Percentiles rank a stretch among this genome's conserved stretches.
phyloP scores from a whole-genome alignment of 176 grass and related monocot species.

The Coix lacrymajobi region DNA sequence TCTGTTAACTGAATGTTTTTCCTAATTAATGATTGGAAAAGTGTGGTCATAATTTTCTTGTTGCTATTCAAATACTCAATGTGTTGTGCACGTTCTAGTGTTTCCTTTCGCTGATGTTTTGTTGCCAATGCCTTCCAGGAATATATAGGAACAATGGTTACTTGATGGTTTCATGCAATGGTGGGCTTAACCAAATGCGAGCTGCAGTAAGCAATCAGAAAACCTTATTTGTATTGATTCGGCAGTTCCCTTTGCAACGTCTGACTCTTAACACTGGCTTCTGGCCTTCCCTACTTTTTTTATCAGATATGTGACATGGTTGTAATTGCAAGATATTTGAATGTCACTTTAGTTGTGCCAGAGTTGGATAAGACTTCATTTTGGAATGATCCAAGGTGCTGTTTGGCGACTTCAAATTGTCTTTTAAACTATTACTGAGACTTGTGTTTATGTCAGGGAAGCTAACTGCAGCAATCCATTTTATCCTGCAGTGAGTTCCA shows the following conservation, averaged over 20 bases:
- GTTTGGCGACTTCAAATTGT: background rate
- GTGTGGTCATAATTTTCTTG: background rate
- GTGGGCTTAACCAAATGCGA: constrained; percentile 98
- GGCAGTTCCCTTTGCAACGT: background rate
- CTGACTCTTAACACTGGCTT: background rate
- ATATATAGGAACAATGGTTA: constrained; percentile 90
- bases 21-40: background rate
- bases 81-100: background rate
- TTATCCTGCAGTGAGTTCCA: constrained; percentile 59
- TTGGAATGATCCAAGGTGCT: constrained; percentile 84
- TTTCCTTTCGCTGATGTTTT: constrained; percentile 2
- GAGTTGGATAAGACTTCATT: constrained; percentile 93
- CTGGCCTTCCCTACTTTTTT: background rate
- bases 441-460: background rate
- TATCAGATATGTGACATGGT: constrained; percentile 97
- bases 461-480: background rate
- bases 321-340: constrained; percentile 87
- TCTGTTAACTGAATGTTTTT: background rate
- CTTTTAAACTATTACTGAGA: background rate
- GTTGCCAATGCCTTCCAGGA: constrained; percentile 37
- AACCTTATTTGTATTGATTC: background rate
- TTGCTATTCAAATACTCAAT: background rate
- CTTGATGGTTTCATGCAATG: constrained; percentile 94
- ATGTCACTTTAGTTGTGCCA: constrained; percentile 85
- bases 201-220: constrained; percentile 53